Evolutionary conservation across 441 rosid genomes (phyloP), one percentile per base, ranked within the genome.

Genomic region (Brassica hybrid): DNA sequence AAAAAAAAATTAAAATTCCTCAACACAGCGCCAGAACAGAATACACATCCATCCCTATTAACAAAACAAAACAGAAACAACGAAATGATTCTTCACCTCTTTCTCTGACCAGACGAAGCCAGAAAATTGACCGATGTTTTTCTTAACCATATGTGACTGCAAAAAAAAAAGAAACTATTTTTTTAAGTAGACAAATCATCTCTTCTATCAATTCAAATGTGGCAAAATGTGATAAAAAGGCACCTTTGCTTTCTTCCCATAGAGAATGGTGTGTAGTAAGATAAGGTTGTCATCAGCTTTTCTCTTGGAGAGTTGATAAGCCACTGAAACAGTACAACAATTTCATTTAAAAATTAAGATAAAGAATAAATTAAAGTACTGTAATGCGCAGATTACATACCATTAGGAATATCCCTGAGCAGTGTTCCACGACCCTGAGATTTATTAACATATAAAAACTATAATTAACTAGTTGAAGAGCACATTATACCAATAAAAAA

Each of bases 241-340:
- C 72, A 96, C 99, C 98, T 96, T 96, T 72, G 88, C 99, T 85
- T 94, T 96, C 92, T 96, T 96, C 82, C 98, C 99, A 74, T 85
- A 96, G 63, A 96, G 96, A 77, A 96, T 81, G 17, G 81, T 74
- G 66, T 96, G 99, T 71, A 96, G 90, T 76, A 86, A 67, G 66
- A 87, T 89, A 75, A 96, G 89, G 81, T 88, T 91, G 65, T 91
- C 97, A 62, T 96, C 98, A 73, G 94, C 76, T 84, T 94, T 96
- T 82, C 94, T 89, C 96, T 93, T 94, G 57, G 99, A 94, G 80
- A 96, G 82, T 87, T 94, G 90, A 88, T 90, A 90, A 77, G 98
- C 96, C 89, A 92, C 99, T 94, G 94, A 85, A 90, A 86, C 71
- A 80, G 25, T 0, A 67, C 71, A 66, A 78, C 21, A 77, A 69